Base-by-base conservation (phyloP, 2,329 filamentous ascomycete species). In the Curvularia sp. region DNA sequence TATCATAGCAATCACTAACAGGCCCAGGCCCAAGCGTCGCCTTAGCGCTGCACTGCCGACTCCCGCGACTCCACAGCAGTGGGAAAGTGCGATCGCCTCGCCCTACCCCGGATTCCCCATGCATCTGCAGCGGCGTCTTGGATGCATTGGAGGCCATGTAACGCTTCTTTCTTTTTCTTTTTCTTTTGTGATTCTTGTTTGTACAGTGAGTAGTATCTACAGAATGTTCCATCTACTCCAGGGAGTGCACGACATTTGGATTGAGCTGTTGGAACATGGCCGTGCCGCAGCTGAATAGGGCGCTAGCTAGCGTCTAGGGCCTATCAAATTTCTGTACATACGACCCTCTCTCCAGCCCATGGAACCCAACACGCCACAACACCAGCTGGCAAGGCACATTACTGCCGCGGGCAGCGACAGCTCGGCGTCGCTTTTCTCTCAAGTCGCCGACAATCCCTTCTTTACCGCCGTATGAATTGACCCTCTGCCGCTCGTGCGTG, bases 361-460 rank as follows among this genome's bases (percentile, higher is more conserved):
- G 76, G 75, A 75, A 70, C 53, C 71, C 61, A 75, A 80, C 76
- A 75, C 72, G 58, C 67, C 71, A 53, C 67, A 66, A 57, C 69
- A 71, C 53, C 67, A 74, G 71, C 71, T 78, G 53, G 65, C 80
- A 53, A 77, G 76, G 63, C 74, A 79, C 42, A 53, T 67, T 48
- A 34, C 69, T 71, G 49, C 65, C 52, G 72, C 73, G 46, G 57
- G 65, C 42, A 66, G 69, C 36, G 67, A 68, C 54, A 77, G 68
- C 47, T 68, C 78, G 57, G 75, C 68, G 49, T 78, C 79, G 5
- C 60, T 82, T 19, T 77, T 80, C 49, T 71, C 75, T 19, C 80
- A 83, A 43, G 72, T 84, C 43, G 77, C 79, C 25, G 76, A 74
- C 28, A 84, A 84, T 65, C 82, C 82, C 9, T 82, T 84, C 72